Conservation (phyloP, 768 basidiomycete species). For the Mycena latifolia region DNA sequence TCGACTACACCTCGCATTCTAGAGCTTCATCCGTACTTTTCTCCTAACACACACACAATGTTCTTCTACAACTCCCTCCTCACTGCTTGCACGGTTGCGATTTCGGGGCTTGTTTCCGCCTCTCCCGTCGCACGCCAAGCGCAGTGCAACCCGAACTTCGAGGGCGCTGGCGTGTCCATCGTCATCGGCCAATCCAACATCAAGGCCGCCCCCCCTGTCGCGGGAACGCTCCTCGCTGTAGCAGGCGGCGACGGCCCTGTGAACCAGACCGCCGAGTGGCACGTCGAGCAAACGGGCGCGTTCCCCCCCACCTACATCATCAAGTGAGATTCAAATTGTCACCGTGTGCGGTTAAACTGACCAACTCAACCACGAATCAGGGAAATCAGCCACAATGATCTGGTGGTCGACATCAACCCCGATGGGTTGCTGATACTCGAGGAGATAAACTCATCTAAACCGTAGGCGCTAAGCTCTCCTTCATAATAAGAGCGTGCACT, state of each 20-base stretch:
- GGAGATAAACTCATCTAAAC: background rate
- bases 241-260: background rate
- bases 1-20: too few relatives aligned
- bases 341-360: background rate
- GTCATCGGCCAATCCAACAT: background rate
- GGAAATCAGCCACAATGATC: constrained; percentile 10
- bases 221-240: constrained; percentile 21
- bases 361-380: background rate
- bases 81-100: background rate
- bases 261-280: constrained; percentile 23
- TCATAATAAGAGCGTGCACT: too few relatives aligned
- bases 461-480: background rate
- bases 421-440: constrained; percentile 11
- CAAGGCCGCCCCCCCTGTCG: constrained; percentile 6
- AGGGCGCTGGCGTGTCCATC: constrained; percentile 25
- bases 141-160: constrained; percentile 26
- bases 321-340: constrained; percentile 18
- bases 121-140: background rate
- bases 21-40: too few relatives aligned
- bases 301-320: constrained; percentile 7
- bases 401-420: constrained; percentile 12
- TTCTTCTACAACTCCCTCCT: background rate
- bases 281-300: constrained; percentile 23
- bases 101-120: background rate
- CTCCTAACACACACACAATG: too few relatives aligned